Evolutionary conservation across 768 basidiomycete genomes (phyloP).

Genomic region (Collybia mongolica): DNA sequence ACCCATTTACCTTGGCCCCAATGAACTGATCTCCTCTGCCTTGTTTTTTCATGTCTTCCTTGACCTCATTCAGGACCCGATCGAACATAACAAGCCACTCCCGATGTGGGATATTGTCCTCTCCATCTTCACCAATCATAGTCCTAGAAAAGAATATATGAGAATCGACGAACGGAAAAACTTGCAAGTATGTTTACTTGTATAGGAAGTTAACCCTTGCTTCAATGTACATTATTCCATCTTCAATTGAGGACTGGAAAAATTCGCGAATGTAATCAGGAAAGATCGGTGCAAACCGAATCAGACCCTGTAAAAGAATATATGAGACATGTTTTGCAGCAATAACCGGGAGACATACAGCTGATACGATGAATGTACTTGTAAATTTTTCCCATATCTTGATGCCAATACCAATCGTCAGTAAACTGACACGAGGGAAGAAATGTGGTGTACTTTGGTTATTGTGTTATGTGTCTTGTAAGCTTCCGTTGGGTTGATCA

Average conservation of each 20-base stretch:
- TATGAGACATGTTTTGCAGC: background rate
- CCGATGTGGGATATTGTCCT: conserved; percentile 55
- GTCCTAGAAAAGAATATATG: conserved; percentile 30
- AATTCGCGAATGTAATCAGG: conserved; percentile 61
- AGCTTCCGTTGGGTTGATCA: conserved; percentile 69
- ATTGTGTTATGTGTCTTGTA: conserved; percentile 74
- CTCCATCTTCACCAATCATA: conserved; percentile 57
- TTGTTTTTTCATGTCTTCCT: conserved; percentile 45
- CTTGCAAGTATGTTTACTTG: conserved; percentile 24
- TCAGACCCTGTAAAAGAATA: conserved; percentile 31
- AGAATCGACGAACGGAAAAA: background rate
- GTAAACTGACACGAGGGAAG: background rate
- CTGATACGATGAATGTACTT: conserved; percentile 48
- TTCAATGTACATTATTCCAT: conserved; percentile 74
- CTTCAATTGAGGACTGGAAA: conserved; percentile 58
- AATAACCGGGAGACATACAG: conserved; percentile 26
- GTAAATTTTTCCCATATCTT: conserved; percentile 80
- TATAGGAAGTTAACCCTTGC: conserved; percentile 61
- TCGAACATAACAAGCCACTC: conserved; percentile 59
- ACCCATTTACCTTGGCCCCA: conserved; percentile 53
- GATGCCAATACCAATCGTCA: background rate
- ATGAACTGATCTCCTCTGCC: conserved; percentile 62
- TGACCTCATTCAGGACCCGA: conserved; percentile 50
- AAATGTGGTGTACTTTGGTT: conserved; percentile 43
- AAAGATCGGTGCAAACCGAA: conserved; percentile 58